Evolutionary conservation across 225 moss, liverwort and hornwort species (phyloP), one percentile per base, ranked within the genome.

Genomic region (Rhytidiadelphus loreus): DNA sequence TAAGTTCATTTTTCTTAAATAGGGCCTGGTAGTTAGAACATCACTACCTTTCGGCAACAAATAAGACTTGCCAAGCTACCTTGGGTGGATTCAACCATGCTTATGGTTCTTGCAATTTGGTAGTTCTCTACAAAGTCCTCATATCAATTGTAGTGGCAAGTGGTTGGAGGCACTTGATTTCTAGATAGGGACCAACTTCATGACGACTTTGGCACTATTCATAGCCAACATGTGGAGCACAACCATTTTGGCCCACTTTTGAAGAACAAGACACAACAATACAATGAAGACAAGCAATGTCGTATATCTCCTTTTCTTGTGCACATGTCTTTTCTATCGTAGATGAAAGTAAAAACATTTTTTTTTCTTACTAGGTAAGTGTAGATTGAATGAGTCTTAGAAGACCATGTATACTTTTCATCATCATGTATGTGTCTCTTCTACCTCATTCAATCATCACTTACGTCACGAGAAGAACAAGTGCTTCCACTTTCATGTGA

Each of bases 131-230:
- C 6, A 33, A 75, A 30, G 33, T 50, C 18, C 4, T 73, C 12
- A 4, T 8, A 21, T 75, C 50, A 75, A 75, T 0, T 21, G 0
- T 32, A 11, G 3, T 19, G 30, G 13, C 50, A 75, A 46, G 7
- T 44, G 2, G 4, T 48, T 46, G 30, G 44, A 44, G 18, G 30
- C 11, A 46, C 6, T 29, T 30, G 12, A 48, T 48, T 48, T 74
- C 5, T 48, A 19, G 2, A 20, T 22, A 22, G 8, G 21, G 1
- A 35, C 2, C 7, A 76, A 23, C 1, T 0, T 13, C 5, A 22
- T 14, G 5, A 8, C 8, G 2, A 53, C 0, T 0, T 52, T 76
- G 13, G 13, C 13, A 22, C 0, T 22, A 0, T 32, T 75, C 3
- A 22, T 76, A 22, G 35, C 5, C 21, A 35, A 33, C 0, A 22